Evolutionary conservation across 257 asterid species (phyloP), one percentile per base, ranked within the genome.

Genomic region (Solanum dulcamara): DNA sequence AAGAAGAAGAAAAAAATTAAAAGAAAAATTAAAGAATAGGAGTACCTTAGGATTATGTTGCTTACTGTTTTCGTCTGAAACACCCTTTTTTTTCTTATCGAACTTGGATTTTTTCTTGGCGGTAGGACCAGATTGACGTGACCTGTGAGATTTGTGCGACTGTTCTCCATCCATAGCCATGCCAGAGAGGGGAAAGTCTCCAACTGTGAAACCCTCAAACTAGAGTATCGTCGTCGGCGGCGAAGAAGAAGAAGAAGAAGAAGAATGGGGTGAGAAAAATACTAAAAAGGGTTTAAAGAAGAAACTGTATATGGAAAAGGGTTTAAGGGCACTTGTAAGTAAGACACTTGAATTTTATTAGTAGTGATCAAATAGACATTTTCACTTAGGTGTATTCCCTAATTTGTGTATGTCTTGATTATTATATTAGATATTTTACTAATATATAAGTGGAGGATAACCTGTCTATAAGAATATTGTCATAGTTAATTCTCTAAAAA

Each of bases 71-170:
- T 94, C 86, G 10, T 84, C 70, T 12, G 81, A 84, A 77, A 13
- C 62, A 17, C 62, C 42, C n/a, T 77, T 90, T 86, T 84, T 91
- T 81, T 89, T 95, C 89, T 90, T 95, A 81, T 92, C 91, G 13
- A 93, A 81, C 88, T 90, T 94, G 0, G 93, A 55, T 83, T 94
- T 95, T 88, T 93, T 94, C 91, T 93, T 95, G 2, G 92, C 94
- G n/a, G 97, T 92, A 30, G 98, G 92, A 68, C 99, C 98, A 4
- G 97, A 85, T 85, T 90, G 91, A 46, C 92, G 93, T 33, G 90
- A 83, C 86, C 98, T 89, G 17, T 96, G 98, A 81, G 96, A 88
- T 89, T 96, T 95, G 91, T 96, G 97, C 80, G 84, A 89, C 91
- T 91, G 95, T 8, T 87, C 90, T 68, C 85, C 88, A 2, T 91